These are phyloP conservation scores for Catharanthus roseus DNA, from an alignment of 257 asterid species.

Conservation along the genomic window DNA sequence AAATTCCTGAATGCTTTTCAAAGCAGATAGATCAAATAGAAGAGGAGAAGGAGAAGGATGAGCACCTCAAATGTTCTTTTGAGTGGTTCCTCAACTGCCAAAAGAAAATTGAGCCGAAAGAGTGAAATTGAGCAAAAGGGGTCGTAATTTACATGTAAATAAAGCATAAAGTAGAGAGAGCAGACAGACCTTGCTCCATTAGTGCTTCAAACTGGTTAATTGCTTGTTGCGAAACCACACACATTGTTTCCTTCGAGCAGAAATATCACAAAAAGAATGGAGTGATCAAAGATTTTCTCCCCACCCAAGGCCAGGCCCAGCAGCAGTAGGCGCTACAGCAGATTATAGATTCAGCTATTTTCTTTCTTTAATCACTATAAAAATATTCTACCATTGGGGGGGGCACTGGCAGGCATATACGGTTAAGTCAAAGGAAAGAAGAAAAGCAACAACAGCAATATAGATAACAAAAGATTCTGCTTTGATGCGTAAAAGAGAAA, in stretches of 20 bases:
- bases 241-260: neutral
- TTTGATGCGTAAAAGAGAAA: neutral
- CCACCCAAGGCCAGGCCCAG: too few species aligned
- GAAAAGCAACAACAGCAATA: too few species aligned
- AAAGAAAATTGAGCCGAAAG: neutral
- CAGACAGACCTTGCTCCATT: slow-evolving; percentile 46
- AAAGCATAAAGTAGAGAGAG: neutral
- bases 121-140: slow-evolving; percentile 13
- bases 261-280: neutral
- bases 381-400: too few species aligned
- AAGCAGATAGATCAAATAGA: neutral
- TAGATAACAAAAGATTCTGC: too few species aligned
- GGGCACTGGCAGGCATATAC: too few species aligned
- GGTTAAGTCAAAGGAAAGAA: too few species aligned
- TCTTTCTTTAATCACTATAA: too few species aligned
- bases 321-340: too few species aligned
- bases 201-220: slow-evolving; percentile 45
- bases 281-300: too few species aligned
- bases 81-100: slow-evolving; percentile 64
- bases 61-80: slow-evolving; percentile 59
- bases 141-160: neutral
- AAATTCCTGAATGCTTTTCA: too few species aligned
- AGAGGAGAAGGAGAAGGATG: slow-evolving; percentile 6
- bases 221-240: slow-evolving; percentile 10
- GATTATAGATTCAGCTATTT: too few species aligned